These are phyloP conservation scores for Eimeria praecox DNA, from an alignment of 169 alveolate genomes.

Conservation along the genomic window DNA sequence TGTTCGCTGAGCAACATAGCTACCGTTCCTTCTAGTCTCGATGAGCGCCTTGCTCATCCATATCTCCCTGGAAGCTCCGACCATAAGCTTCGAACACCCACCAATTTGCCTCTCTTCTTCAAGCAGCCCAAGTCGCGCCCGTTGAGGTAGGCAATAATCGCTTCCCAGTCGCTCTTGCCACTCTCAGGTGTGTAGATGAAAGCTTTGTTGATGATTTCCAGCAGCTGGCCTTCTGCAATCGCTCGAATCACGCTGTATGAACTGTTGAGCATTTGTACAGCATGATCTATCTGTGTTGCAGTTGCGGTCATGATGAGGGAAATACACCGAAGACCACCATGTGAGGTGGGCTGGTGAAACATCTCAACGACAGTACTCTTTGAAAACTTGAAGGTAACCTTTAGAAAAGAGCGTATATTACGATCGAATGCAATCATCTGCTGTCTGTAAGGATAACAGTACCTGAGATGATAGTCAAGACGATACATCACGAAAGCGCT, in stretches of 20 bases:
- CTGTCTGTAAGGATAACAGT: background rate
- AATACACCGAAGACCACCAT: background rate
- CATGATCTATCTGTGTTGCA: background rate
- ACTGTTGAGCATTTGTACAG: background rate
- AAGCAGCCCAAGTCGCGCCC: background rate
- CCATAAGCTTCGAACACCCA: background rate
- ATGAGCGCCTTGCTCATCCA: background rate
- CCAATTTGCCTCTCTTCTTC: background rate
- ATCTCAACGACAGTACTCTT: background rate
- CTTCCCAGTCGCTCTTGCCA: background rate
- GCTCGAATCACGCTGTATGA: background rate
- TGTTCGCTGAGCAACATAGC: background rate
- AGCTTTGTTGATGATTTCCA: background rate
- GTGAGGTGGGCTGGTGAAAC: background rate
- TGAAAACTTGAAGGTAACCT: background rate
- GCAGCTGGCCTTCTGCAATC: slow-evolving; percentile 4
- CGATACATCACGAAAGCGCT: background rate
- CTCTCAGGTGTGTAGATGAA: background rate
- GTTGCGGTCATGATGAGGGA: background rate
- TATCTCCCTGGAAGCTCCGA: background rate
- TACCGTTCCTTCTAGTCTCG: background rate
- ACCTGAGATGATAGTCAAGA: background rate
- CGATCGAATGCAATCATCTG: background rate
- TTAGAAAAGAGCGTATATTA: background rate
- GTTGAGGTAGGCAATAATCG: background rate